Conservation (phyloP, 2,329 filamentous ascomycete genomes). For the Clarireedia monteithiana region DNA sequence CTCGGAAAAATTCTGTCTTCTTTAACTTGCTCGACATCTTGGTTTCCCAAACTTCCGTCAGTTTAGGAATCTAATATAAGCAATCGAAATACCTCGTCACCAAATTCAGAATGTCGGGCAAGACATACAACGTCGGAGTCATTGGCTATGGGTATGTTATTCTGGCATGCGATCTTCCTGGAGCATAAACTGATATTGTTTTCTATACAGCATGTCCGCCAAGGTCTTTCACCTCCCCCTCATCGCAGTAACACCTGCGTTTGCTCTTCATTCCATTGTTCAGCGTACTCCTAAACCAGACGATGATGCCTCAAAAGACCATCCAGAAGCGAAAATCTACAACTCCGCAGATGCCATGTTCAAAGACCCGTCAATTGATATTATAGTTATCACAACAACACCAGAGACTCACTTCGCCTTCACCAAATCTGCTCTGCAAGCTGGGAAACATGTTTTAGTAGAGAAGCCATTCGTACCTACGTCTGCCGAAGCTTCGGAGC, state of each 20-base stretch:
- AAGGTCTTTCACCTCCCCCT: slow-evolving; percentile 83
- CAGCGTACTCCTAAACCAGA: slow-evolving; percentile 60
- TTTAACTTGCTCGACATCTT: too few species aligned
- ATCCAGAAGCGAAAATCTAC: slow-evolving; percentile 58
- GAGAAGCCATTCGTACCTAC: slow-evolving; percentile 81
- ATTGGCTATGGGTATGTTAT: neutral
- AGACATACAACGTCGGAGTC: neutral
- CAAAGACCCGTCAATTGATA: slow-evolving; percentile 55
- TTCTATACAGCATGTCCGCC: slow-evolving; percentile 44
- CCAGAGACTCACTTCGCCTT: slow-evolving; percentile 64
- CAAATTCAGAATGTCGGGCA: too few species aligned
- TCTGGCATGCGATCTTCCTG: too few species aligned
- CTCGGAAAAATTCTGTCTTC: too few species aligned
- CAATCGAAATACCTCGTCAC: too few species aligned
- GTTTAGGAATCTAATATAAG: too few species aligned
- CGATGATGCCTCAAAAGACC: slow-evolving; percentile 61
- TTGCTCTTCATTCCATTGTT: slow-evolving; percentile 67
- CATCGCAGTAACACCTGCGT: slow-evolving; percentile 53
- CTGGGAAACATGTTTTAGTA: slow-evolving; percentile 70
- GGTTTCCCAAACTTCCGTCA: too few species aligned
- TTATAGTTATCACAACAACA: slow-evolving; percentile 64
- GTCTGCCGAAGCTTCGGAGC: slow-evolving; percentile 55
- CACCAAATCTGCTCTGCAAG: slow-evolving; percentile 55
- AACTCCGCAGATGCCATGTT: slow-evolving; percentile 54
- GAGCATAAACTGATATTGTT: neutral